Evolutionary conservation across 1,284 basidiomycete species (phyloP), one percentile per base, ranked within the genome.

Genomic region (Ceratobasidium sp.): DNA sequence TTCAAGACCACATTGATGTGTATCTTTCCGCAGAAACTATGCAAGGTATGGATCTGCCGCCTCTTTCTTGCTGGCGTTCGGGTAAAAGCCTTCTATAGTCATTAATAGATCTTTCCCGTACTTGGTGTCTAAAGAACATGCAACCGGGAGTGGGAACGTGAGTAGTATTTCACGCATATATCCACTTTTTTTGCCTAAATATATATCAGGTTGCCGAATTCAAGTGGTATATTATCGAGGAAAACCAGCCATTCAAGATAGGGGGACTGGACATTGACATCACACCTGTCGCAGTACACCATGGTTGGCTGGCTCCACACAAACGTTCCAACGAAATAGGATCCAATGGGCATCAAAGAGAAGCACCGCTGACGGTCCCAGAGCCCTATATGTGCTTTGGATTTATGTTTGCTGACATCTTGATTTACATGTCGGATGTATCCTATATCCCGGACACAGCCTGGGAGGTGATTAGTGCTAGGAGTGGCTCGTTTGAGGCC

Each of bases 131-230:
- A 93, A 90, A 82, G 91, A 93, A 81, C 91, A 89, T 81, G 93
- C 93, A 1, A 93, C 93, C 1, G 93, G 94, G 67, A 93, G 94
- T 46, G 94, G 94, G 58, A 92, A 93, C 85, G 92, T 94, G 81
- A 82, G 89, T 33, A 64, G 5, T 44, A 44, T 64, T 86, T 81
- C 18, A 15, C 49, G 49, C 18, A 77, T 33, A 60, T 72, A 77
- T 66, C 68, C 33, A 58, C 53, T 63, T 23, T 60, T 39, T 28
- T 26, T 80, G 33, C n/a, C 26, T 10, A 53, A n/a, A 20, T 4
- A 3, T 18, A 28, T 23, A 23, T 64, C 68, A 94, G 93, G 90
- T 94, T 23, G 92, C 93, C 3, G 89, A 92, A 79, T 94, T 95
- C 83, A 89, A 89, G 81, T 95, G 93, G 92, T 93, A 95, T 82